Evolutionary conservation across 1,139 yeast genomes (phyloP).

Genomic region (Pichia kudriavzevii): DNA sequence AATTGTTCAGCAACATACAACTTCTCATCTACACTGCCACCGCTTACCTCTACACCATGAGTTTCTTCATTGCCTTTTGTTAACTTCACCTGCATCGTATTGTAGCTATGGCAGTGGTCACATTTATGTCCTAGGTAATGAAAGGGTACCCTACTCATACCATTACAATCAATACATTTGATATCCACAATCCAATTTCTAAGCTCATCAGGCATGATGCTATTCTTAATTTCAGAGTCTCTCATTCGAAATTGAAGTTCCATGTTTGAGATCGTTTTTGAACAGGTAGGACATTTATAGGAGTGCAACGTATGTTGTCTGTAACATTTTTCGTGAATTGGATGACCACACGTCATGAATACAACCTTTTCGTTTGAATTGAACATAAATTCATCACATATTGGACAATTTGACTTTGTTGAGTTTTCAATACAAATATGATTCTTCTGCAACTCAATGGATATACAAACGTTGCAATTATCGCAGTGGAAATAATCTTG

Average conservation of each 20-base stretch:
- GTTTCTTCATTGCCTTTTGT: slow-evolving; percentile 19
- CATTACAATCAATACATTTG: slow-evolving; percentile 84
- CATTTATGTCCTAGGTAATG: slow-evolving; percentile 86
- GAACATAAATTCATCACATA: slow-evolving; percentile 86
- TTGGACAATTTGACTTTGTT: slow-evolving; percentile 88
- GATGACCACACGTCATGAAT: slow-evolving; percentile 92
- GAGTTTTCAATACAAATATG: slow-evolving; percentile 83
- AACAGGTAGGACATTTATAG: slow-evolving; percentile 87
- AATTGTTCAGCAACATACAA: slow-evolving; percentile 11
- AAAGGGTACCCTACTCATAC: slow-evolving; percentile 67
- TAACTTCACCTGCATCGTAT: slow-evolving; percentile 65
- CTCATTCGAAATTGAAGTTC: slow-evolving; percentile 80
- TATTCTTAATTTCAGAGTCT: slow-evolving; percentile 72
- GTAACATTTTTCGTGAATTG: slow-evolving; percentile 81
- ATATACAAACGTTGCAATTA: slow-evolving; percentile 83
- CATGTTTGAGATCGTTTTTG: slow-evolving; percentile 76
- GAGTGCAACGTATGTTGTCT: slow-evolving; percentile 72
- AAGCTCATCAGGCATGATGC: slow-evolving; percentile 76
- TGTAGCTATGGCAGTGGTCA: slow-evolving; percentile 77
- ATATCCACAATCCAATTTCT: slow-evolving; percentile 68
- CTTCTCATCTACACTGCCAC: slow-evolving; percentile 6
- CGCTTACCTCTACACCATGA: slow-evolving; percentile 1
- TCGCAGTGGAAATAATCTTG: slow-evolving; percentile 88
- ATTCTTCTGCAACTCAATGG: slow-evolving; percentile 66
- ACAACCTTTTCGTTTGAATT: slow-evolving; percentile 80